Evolutionary conservation across 2,329 filamentous ascomycete genomes (phyloP).

Genomic region (Sordariomycetes sp.): DNA sequence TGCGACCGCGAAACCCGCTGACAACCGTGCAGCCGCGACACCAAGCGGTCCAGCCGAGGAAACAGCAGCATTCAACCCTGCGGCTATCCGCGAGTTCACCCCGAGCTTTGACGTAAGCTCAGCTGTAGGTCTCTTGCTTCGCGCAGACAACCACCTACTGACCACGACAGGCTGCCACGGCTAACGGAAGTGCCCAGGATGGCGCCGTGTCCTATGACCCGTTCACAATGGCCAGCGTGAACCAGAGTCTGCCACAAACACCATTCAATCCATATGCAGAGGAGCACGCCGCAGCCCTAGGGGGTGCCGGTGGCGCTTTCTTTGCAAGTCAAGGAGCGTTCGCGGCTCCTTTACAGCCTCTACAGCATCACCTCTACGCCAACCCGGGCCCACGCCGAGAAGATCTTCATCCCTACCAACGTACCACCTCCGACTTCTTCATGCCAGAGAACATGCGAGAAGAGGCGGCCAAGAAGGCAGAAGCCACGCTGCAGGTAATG

Average conservation of each 20-base stretch:
- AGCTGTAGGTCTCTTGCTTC: constrained; percentile 22
- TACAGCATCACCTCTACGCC: constrained; percentile 89
- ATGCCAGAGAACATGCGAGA: constrained; percentile 79
- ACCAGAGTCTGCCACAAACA: constrained; percentile 37
- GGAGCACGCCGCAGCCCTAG: constrained; percentile 51
- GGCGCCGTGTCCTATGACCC: constrained; percentile 44
- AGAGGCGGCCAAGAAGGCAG: constrained; percentile 80
- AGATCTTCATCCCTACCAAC: constrained; percentile 76
- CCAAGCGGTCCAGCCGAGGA: constrained; percentile 34
- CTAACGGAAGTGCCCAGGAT: constrained; percentile 41
- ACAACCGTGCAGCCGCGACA: constrained; percentile 17
- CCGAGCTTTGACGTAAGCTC: constrained; percentile 45
- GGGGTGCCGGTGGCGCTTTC: constrained; percentile 50
- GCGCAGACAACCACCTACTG: not conserved
- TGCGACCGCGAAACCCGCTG: constrained; percentile 3
- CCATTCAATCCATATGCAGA: constrained; percentile 71
- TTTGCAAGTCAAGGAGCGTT: constrained; percentile 52
- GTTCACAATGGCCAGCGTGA: constrained; percentile 51
- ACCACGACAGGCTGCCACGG: constrained; percentile 20
- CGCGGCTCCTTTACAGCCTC: constrained; percentile 48
- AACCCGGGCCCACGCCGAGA: constrained; percentile 76
- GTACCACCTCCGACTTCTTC: constrained; percentile 84
- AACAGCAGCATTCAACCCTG: constrained; percentile 41
- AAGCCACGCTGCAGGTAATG: constrained; percentile 76
- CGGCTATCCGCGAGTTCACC: constrained; percentile 50